Evolutionary conservation across 2,329 filamentous ascomycete species (phyloP), one percentile per base, ranked within the genome.

Genomic region (Paecilomyces sp.): DNA sequence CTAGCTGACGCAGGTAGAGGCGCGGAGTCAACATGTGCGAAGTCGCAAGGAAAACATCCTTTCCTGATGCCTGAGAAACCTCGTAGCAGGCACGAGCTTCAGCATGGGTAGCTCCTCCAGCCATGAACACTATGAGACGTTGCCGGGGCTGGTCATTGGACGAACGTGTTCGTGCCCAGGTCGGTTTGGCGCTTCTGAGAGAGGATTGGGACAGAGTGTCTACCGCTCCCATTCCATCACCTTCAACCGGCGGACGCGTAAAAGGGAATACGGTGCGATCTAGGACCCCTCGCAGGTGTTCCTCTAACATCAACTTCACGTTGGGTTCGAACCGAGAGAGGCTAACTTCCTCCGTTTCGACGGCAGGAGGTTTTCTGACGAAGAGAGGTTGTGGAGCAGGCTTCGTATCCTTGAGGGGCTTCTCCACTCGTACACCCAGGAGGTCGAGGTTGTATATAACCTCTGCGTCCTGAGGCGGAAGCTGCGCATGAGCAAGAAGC

Each of bases 21-120:
- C 85, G 80, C 0, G 94, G 93, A 0, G 88, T 94, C 54, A 96
- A 80, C 92, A 99, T 97, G 72, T 99, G 94, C 25, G 89, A 92
- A 0, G 91, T 94, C 18, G 88, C 85, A 4, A 99, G 84, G 72
- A 95, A 90, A n/a, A 97, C 80, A 67, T 99, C 94, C 64, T 89
- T 86, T 57, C 85, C 86, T 54, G 86, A 86, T 56, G 86, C 79
- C 57, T 87, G 83, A 2, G 90, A 88, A 28, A 93, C 79, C 68
- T 97, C 91, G 72, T 97, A 97, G 77, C 94, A 99, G 12, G 87
- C 84, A 30, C 94, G 86, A 33, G 90, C 84, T 76, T 99, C 94
- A 4, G 91, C 92, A 73, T 93, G 96, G 0, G 94, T 97, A 22
- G 94, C 94, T 53, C 94, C 94, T 55, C 94, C 94, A 1, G 93